Evolutionary conservation across 2,329 filamentous ascomycete species (phyloP), one percentile per base, ranked within the genome.

Genomic region (Colletotrichum aenigma): DNA sequence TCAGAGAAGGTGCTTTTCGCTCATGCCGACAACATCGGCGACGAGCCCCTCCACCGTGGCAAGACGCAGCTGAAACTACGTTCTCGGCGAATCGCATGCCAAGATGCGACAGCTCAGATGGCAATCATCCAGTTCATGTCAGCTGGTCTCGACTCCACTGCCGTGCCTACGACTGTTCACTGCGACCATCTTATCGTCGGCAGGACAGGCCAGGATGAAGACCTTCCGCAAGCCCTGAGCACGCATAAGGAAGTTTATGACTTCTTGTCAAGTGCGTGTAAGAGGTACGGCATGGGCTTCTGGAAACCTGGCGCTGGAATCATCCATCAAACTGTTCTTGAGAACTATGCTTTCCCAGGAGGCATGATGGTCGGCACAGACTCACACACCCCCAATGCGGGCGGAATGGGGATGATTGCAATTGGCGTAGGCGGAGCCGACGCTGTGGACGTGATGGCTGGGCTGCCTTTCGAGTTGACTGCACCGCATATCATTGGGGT

Each of bases 271-370:
- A 93, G 93, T 78, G 94, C 96, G 78, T 98, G 96, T 86, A 96
- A 96, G 83, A 98, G 98, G 91, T 99, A 98, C 91, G 96, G 98
- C 91, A 98, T 98, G 86, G 97, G 97, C 90, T 98, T 98, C 93
- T 99, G 97, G 97, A 95, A 92, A 86, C 97, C 97, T 79, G 97
- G 97, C 81, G 98, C 96, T 85, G 97, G 97, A 91, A 99, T 98
- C 86, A 99, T 99, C 82, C 97, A 99, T 89, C 97, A 98, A 90
- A 98, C 98, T 84, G 88, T 98, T 78, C 92, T 98, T 75, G 97
- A 99, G 90, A 98, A 98, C 91, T 98, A 98, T 86, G 96, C 96
- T 86, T 98, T 98, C 93, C 97, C 97, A 79, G 97, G 97, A 91
- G 96, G 94, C 91, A 92, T 99, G 75, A 93, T 99, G 85, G 98